Base-by-base conservation (phyloP, 2,329 filamentous ascomycete species). In the Acephala macrosclerotiorum region DNA sequence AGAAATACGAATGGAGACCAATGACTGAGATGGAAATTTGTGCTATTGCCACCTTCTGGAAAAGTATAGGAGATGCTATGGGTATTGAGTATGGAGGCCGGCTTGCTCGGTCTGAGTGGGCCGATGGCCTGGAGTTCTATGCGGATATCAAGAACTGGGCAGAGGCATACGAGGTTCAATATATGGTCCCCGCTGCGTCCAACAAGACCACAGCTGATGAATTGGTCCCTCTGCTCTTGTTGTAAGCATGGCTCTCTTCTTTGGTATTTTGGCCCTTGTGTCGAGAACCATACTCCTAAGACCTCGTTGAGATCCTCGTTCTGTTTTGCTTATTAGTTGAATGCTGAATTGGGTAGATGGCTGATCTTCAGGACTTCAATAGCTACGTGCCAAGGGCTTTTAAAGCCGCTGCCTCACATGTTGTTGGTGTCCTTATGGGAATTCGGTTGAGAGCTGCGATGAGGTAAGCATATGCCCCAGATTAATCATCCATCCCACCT, bases 21-120 rank as follows among this genome's bases (percentile, higher is more conserved):
- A 76, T 92, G 25, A 89, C 84, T 18, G 85, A 89, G 0, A 81
- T 94, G 77, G 92, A 94, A 76, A 76, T 81, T 11, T 91, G 89
- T 67, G 91, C 90, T 0, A 77, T 90, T 35, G 88, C 86, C 18
- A 88, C 86, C 0, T 87, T 91, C 72, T 94, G 90, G 91, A 91
- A 91, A 76, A 82, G 83, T 60, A 78, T 92, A 18, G 91, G 91
- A 16, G 88, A 93, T 71, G 85, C 86, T 60, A 90, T 94, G 86
- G 84, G 82, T 0, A 91, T 94, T 67, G 75, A 81, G 57, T 87
- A 85, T 70, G 18, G 55, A 25, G 67, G 61, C 25, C 22, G 51
- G 8, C 66, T 73, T 12, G 9, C 66, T 58, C 14, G 67, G 61
- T 76, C 73, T 36, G 70, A 77, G 11, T 87, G 84, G 84, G 71